Evolutionary conservation across 106 monocot genomes (phyloP).

Genomic region (Acanthochlamys bracteata): DNA sequence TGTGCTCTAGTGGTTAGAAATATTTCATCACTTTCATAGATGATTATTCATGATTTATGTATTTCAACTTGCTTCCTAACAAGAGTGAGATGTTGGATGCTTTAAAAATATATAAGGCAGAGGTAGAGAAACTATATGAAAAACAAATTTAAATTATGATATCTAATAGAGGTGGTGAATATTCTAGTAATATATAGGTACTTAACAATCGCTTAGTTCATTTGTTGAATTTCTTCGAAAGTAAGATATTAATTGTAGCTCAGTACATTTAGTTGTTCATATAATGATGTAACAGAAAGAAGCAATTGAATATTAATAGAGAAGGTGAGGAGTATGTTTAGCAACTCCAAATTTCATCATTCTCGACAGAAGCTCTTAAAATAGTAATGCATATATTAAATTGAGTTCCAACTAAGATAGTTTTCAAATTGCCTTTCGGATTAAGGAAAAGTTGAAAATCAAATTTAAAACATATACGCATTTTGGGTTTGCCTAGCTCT

Average conservation of each 20-base stretch:
- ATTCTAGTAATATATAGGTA: background rate
- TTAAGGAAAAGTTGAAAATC: background rate
- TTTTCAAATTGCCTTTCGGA: conserved; percentile 1
- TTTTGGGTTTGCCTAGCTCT: conserved; percentile 4
- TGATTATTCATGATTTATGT: conserved; percentile 5
- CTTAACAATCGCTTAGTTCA: background rate
- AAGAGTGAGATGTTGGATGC: background rate
- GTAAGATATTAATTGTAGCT: background rate
- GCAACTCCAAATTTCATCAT: background rate
- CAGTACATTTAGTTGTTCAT: background rate
- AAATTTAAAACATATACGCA: conserved; percentile 3
- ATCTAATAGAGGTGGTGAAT: conserved; percentile 11
- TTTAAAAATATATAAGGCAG: background rate
- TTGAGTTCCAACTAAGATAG: conserved; percentile 5
- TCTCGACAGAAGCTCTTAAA: background rate
- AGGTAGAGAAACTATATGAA: background rate
- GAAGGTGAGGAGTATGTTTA: conserved; percentile 9
- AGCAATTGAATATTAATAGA: background rate
- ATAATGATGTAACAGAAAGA: conserved; percentile 2
- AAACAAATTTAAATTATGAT: background rate
- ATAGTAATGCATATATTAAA: background rate
- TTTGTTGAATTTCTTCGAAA: background rate
- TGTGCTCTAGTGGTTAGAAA: background rate
- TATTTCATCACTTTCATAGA: conserved; percentile 12
- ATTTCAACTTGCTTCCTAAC: conserved; percentile 5